These are phyloP conservation scores for Podospora tetraspora DNA, from an alignment of 495 filamentous ascomycete genomes.

Conservation along the genomic window DNA sequence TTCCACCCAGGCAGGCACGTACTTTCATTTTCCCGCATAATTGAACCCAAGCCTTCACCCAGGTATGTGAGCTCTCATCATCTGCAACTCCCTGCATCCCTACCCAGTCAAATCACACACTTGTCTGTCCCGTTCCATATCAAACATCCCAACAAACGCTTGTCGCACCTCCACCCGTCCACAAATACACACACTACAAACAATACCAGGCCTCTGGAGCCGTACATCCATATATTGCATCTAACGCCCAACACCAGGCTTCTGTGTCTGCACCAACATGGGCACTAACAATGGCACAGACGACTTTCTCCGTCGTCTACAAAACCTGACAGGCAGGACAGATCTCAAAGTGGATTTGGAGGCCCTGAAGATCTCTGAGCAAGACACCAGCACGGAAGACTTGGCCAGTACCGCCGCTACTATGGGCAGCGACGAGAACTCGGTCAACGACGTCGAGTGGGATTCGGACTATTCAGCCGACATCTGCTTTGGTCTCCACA, in stretches of 20 bases:
- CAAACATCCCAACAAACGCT: not conserved
- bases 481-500: slow-evolving; percentile 18
- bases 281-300: slow-evolving; percentile 10
- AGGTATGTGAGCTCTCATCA: not conserved
- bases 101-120: not conserved
- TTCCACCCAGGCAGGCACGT: not conserved
- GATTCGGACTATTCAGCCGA: slow-evolving; percentile 7
- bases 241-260: not conserved
- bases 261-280: slow-evolving; percentile 2
- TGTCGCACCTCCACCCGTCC: not conserved
- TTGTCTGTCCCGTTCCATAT: not conserved
- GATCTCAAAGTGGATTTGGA: slow-evolving; percentile 19
- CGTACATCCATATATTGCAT: not conserved
- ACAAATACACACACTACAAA: not conserved
- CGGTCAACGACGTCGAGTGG: not conserved
- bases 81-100: not conserved
- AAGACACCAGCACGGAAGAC: too few species aligned
- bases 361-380: not conserved
- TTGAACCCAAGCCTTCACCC: not conserved
- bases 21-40: not conserved
- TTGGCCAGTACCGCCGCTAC: not conserved
- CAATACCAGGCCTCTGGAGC: not conserved
- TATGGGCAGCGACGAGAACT: not conserved
- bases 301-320: slow-evolving; percentile 13
- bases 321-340: slow-evolving; percentile 9